A percentile compares a stretch with the other conserved stretches of the same genome.
phyloP scores from a whole-genome alignment of 148 eudicot species.

The Diospyros lotus region DNA sequence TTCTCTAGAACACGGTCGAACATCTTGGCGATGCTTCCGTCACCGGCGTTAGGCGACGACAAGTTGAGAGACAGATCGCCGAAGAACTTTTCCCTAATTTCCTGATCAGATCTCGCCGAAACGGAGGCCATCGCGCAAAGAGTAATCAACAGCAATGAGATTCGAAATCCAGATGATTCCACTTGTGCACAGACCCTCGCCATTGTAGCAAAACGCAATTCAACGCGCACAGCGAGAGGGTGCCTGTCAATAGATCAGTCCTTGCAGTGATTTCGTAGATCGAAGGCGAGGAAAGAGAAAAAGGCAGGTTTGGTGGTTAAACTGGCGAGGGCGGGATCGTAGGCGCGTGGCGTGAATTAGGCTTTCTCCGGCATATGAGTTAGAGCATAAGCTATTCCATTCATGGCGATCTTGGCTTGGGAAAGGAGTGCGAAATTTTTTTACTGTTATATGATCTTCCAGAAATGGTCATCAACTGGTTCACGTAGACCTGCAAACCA shows the following conservation, averaged over 20 bases:
- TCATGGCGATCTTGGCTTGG: too few relatives aligned
- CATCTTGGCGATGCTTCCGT: constrained; percentile 77
- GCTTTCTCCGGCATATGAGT: neutral
- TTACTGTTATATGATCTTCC: too few relatives aligned
- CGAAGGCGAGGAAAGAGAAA: neutral
- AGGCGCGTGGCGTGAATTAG: neutral
- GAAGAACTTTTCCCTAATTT: constrained; percentile 71
- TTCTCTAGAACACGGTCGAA: constrained; percentile 77
- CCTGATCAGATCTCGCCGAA: constrained; percentile 72
- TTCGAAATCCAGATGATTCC: constrained; percentile 14
- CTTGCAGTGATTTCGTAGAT: neutral
- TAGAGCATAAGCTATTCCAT: too few relatives aligned
- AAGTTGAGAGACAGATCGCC: constrained; percentile 60
- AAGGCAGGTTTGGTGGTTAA: constrained; percentile 7
- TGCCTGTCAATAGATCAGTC: neutral
- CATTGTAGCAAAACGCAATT: constrained; percentile 6
- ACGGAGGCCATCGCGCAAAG: constrained; percentile 19
- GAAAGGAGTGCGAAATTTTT: too few relatives aligned
- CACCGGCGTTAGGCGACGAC: constrained; percentile 49
- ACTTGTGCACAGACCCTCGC: constrained; percentile 15
- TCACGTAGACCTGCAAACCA: too few relatives aligned
- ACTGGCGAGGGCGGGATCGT: neutral
- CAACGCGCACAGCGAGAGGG: neutral
- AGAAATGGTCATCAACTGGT: too few relatives aligned
- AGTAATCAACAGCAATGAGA: constrained; percentile 21